These are phyloP conservation scores for Pulveroboletus sp. DNA, from an alignment of 768 basidiomycete species.

Conservation along the genomic window DNA sequence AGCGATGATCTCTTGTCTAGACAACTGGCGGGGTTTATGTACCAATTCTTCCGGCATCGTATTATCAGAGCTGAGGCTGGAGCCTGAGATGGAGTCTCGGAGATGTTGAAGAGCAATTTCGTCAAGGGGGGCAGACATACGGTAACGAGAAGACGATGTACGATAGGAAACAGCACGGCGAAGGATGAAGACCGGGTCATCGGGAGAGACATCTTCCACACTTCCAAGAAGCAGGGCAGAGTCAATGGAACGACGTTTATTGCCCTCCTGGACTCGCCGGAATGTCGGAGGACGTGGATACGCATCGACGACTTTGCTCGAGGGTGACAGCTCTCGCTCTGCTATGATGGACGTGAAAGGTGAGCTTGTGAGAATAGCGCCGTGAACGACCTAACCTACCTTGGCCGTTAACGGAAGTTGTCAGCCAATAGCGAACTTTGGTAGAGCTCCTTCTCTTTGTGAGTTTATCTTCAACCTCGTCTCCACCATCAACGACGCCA, in stretches of 20 bases:
- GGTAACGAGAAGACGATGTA: slow-evolving; percentile 60
- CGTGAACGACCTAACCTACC: slow-evolving; percentile 41
- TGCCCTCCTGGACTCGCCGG: slow-evolving; percentile 49
- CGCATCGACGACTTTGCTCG: slow-evolving; percentile 81
- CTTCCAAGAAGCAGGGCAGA: slow-evolving; percentile 65
- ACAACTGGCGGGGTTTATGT: slow-evolving; percentile 38
- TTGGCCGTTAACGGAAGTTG: slow-evolving; percentile 51
- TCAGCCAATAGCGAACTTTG: slow-evolving; percentile 80
- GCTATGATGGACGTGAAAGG: slow-evolving; percentile 8
- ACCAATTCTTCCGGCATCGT: slow-evolving; percentile 28
- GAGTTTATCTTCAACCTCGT: slow-evolving; percentile 93
- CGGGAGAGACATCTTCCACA: slow-evolving; percentile 66
- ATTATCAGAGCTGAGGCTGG: slow-evolving; percentile 52
- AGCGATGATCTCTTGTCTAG: slow-evolving; percentile 87
- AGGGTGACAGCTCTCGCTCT: slow-evolving; percentile 79
- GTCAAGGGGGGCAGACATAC: slow-evolving; percentile 74
- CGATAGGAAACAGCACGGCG: slow-evolving; percentile 78
- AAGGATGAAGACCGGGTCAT: slow-evolving; percentile 88
- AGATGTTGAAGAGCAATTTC: slow-evolving; percentile 75
- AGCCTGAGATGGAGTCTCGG: slow-evolving; percentile 56
- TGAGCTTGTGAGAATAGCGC: slow-evolving; percentile 4
- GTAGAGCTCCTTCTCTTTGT: slow-evolving; percentile 72
- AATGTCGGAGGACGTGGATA: slow-evolving; percentile 71
- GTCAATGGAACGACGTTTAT: slow-evolving; percentile 85
- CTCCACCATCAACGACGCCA: slow-evolving; percentile 98